Base-by-base conservation (phyloP, 257 asterid genomes). In the Scutellaria minor region DNA sequence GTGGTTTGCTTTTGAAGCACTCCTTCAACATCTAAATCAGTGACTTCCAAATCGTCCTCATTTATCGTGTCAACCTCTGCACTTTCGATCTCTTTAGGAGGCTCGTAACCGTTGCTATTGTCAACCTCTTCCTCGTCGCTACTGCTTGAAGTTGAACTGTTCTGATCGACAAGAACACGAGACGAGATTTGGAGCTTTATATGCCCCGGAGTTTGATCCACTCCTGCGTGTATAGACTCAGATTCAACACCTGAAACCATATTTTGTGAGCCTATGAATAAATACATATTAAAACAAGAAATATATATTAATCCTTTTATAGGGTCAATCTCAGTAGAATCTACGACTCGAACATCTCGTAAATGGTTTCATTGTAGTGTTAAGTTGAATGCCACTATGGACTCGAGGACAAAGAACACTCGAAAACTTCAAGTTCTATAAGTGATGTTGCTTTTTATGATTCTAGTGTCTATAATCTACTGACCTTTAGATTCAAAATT, bases 1-100 rank as follows among this genome's bases (percentile, higher is more conserved):
- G 97, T 85, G 12, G 78, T 84, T 70, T 91, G 98, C 70, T 85
- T 82, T 73, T 73, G 75, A 40, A 91, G 22, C 40, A 88, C 90
- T 50, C 75, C 83, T 83, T 91, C 98, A 9, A 94, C 88, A 31
- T 88, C 96, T 20, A 70, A 40, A 27, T 85, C 94, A 5, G 79
- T 59, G 55, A 72, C 79, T 66, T 85, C 89, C 69, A 71, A 20
- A 52, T 80, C 88, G 74, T 78, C 86, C 71, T 75, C 90, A 8
- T 80, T 59, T 60, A 79, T 71, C 67, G 66, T 68, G 67, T 87
- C 90, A 46, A 15, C 41, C 12, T 81, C 98, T 50, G 74, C 88
- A 70, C 71, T 82, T 80, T 83, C 87, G 58, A 85, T 90, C 90
- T 85, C 98, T 12, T 70, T 76, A 1, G 82, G 63, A 48, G 80